Evolutionary conservation across 768 basidiomycete genomes (phyloP), one percentile per base, ranked within the genome.

Genomic region (Calocera viscosa): DNA sequence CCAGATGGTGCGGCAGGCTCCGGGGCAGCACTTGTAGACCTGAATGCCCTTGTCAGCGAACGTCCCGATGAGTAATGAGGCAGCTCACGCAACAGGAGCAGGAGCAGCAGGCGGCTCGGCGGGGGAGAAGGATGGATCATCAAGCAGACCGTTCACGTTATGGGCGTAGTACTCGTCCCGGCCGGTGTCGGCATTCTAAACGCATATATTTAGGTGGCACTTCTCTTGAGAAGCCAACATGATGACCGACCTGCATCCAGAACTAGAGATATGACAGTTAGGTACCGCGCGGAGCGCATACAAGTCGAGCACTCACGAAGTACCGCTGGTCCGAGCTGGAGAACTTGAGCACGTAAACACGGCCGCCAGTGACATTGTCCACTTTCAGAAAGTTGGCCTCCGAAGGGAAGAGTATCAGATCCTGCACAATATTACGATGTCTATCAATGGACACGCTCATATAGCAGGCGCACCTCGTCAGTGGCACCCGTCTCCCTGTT

Each of bases 321-420:
- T 94, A 89, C 69, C 86, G 84, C 73, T 91, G 89, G 74, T 91
- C 83, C 16, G 92, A 94, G 24, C 90, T 92, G 0, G 88, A 86
- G 79, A 96, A 95, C 77, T 90, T 91, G 75, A 95, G 86, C 69
- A 94, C 90, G 71, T 90, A 91, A 2, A 88, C 85, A 68, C 91
- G 80, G 5, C 89, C 90, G 34, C 79, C 79, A 0, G 77, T 73
- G 11, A 87, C 82, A 72, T 91, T 84, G 1, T 82, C 68, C 11
- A 94, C 88, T 75, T 86, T 88, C 71, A 81, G 80, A 73, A 96
- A 91, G 0, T 81, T 83, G 2, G 93, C 92, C 75, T 96, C 93
- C 1, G 84, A 82, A 0, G 91, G 91, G 75, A 94, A 91, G 65
- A 95, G 77, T 69, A 95, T 91, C 66, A 94, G 77, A 72, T 96